phyloP scores from a whole-genome alignment of 2,329 filamentous ascomycete genomes.

The Sporothrix inflata region DNA sequence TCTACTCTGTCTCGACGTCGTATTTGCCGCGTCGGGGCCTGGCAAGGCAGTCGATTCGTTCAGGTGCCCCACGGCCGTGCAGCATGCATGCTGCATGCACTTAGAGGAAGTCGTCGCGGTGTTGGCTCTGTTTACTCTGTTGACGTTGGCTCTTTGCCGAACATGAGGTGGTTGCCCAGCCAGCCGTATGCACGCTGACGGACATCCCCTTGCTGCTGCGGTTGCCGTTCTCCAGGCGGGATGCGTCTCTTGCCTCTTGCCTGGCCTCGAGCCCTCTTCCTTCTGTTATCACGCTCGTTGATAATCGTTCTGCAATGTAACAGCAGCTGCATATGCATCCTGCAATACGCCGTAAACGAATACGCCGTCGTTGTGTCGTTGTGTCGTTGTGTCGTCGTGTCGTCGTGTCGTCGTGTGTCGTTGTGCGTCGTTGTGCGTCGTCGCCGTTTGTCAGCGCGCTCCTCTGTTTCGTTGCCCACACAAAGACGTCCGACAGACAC shows the following conservation, averaged over 20 bases:
- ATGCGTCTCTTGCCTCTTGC: neutral
- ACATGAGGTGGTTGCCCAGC: constrained; percentile 15
- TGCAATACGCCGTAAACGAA: constrained; percentile 20
- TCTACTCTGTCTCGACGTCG: neutral
- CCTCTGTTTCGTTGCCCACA: too few species aligned
- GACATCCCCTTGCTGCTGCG: neutral
- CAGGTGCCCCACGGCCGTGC: neutral
- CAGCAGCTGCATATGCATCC: constrained; percentile 24
- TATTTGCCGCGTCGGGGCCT: neutral
- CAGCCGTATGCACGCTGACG: constrained; percentile 11
- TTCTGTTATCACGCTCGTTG: neutral
- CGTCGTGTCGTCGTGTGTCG: neutral
- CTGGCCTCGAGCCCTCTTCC: neutral
- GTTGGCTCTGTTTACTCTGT: neutral
- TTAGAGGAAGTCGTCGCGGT: too few species aligned
- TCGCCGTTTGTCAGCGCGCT: constrained; percentile 2
- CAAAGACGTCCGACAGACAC: neutral
- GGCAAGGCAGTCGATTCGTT: neutral
- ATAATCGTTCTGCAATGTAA: constrained; percentile 1
- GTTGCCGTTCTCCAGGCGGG: neutral
- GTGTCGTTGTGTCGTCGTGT: neutral
- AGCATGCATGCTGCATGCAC: neutral
- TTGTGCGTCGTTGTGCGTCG: neutral
- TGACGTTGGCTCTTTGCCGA: neutral
- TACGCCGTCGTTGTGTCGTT: neutral